Conservation (phyloP, 768 basidiomycete species). For the Boletus eberwhitei region DNA sequence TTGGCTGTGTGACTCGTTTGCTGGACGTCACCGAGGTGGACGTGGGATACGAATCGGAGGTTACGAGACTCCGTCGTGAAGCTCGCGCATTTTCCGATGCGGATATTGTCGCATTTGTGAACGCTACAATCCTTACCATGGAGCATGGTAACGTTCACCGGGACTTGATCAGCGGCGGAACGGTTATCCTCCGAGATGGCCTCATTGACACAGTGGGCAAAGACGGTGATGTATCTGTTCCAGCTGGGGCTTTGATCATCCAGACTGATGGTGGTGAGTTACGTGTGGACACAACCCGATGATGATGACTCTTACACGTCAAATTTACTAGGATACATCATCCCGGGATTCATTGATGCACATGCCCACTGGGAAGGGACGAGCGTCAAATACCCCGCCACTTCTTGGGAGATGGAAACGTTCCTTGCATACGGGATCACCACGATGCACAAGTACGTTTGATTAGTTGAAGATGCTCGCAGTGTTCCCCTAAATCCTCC, state of each 20-base stretch:
- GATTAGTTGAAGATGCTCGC: not conserved
- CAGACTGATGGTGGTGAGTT: conserved; percentile 60
- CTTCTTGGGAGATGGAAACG: conserved; percentile 71
- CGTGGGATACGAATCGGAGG: conserved; percentile 59
- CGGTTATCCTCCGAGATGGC: conserved; percentile 53
- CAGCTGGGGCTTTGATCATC: conserved; percentile 43
- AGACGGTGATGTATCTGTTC: conserved; percentile 31
- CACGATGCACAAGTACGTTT: conserved; percentile 67
- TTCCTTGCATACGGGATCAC: conserved; percentile 78
- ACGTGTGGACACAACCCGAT: not conserved
- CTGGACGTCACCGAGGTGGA: conserved; percentile 58
- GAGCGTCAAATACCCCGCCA: conserved; percentile 49
- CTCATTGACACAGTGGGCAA: conserved; percentile 51
- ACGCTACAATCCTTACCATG: conserved; percentile 73
- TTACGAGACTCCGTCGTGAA: conserved; percentile 54
- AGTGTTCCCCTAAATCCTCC: not conserved
- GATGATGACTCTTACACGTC: not conserved
- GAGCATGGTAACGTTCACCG: conserved; percentile 44
- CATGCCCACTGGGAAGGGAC: conserved; percentile 74
- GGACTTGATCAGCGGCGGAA: conserved; percentile 53
- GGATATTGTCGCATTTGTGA: conserved; percentile 56
- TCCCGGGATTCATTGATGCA: conserved; percentile 73
- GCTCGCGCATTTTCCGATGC: conserved; percentile 27
- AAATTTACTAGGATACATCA: conserved; percentile 47
- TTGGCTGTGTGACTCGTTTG: conserved; percentile 54